A percentile compares a stretch with the other conserved stretches of the same genome.
Evolutionary conservation across 148 eudicot genomes (phyloP).

Genomic region (Salicornia ramosissima): DNA sequence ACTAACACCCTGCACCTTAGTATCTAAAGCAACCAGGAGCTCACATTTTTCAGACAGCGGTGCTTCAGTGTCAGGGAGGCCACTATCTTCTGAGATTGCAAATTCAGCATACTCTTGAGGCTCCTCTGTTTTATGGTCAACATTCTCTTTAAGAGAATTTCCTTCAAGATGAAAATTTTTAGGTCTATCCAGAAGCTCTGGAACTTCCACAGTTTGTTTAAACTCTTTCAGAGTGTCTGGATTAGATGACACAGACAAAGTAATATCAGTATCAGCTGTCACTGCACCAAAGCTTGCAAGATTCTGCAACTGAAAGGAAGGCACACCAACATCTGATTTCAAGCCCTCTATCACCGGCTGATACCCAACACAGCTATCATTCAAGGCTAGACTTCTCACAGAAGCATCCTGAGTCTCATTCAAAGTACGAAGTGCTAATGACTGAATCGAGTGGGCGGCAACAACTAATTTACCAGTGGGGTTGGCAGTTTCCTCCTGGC

Average conservation of each 20-base stretch:
- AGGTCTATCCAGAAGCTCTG: conserved; percentile 1
- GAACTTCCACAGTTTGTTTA: neutral
- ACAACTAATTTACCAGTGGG: neutral
- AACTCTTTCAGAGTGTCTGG: neutral
- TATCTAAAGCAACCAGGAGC: conserved; percentile 7
- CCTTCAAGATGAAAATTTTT: neutral
- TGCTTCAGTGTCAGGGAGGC: neutral
- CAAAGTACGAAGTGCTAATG: conserved; percentile 2
- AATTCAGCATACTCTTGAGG: neutral
- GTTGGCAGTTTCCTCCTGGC: neutral
- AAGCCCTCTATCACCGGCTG: neutral
- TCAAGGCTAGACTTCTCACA: conserved; percentile 10
- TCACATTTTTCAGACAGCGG: conserved; percentile 16
- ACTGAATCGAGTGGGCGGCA: conserved; percentile 3
- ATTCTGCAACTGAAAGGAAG: conserved; percentile 3
- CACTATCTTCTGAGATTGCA: conserved; percentile 3
- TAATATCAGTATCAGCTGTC: conserved; percentile 3
- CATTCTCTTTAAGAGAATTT: neutral
- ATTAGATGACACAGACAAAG: conserved; percentile 10
- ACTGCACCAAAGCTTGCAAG: neutral
- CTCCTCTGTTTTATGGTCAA: neutral
- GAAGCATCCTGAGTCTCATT: conserved; percentile 9
- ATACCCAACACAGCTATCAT: neutral
- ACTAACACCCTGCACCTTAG: conserved; percentile 5
- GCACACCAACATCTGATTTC: neutral